Base-by-base conservation (phyloP, 148 eudicot species). In the Rhododendron simsii region DNA sequence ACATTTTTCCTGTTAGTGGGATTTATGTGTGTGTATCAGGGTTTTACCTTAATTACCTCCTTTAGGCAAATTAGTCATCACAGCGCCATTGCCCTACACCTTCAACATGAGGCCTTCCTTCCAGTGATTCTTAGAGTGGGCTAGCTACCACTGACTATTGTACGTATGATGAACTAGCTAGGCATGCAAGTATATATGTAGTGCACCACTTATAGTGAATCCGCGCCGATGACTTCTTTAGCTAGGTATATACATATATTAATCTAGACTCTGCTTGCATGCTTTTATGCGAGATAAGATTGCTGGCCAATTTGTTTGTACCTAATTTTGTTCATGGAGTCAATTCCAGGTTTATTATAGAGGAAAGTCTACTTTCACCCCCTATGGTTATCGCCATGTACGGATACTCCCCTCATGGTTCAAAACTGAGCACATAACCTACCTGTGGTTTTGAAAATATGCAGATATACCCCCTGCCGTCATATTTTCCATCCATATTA, bases 291-390 rank as follows among this genome's bases (percentile, higher is more conserved):
- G 8, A 30, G 45, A 41, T 33, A 1, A 30, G 37, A 33, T 71
- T 71, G 76, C 39, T 7, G 1, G 45, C 45, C 20, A 33, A 21
- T 71, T 71, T 26, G 37, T 13, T 69, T 33, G 21, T 14, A 13
- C 18, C 39, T 71, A 30, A 30, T 71, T 30, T 30, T 30, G 96
- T 97, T 83, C 99, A 97, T 87, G 99, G 98, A 86, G 99, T 97
- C 65, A 97, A 94, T 87, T 98, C 99, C 55, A 95, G 91, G 92
- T 97, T 97, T 91, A 41, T 41, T 41, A 93, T 94, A 41, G 96
- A 97, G 85, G n/a, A n/a, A n/a, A n/a, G n/a, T n/a, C n/a, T n/a
- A n/a, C n/a, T n/a, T n/a, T n/a, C n/a, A n/a, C n/a, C n/a, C n/a
- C n/a, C n/a, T n/a, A n/a, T n/a, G n/a, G n/a, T n/a, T n/a, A n/a